These are phyloP conservation scores for Didymella glomerata DNA, from an alignment of 2,329 filamentous ascomycete genomes.

Conservation along the genomic window DNA sequence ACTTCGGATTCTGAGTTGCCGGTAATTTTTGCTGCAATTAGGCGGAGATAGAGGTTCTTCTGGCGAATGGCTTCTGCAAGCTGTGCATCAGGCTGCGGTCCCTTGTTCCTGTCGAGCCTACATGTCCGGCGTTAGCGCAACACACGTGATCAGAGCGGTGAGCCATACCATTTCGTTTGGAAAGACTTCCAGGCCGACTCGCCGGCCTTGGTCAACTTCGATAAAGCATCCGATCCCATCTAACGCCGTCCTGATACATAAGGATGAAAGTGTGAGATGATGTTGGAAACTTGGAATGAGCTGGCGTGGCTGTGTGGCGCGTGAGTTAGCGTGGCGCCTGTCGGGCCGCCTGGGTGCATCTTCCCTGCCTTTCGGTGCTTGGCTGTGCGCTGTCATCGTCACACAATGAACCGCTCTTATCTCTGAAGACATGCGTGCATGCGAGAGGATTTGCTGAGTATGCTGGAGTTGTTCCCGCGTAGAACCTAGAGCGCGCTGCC, in stretches of 20 bases:
- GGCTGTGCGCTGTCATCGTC: background rate
- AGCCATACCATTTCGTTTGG: slow-evolving; percentile 19
- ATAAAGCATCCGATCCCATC: slow-evolving; percentile 25
- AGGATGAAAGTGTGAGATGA: background rate
- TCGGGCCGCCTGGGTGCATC: background rate
- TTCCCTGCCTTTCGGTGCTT: background rate
- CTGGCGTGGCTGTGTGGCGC: slow-evolving; percentile 19
- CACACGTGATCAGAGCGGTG: slow-evolving; percentile 3
- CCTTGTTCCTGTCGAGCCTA: slow-evolving; percentile 18
- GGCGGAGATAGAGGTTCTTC: slow-evolving; percentile 19
- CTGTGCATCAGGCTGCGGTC: slow-evolving; percentile 11
- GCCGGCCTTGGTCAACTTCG: slow-evolving; percentile 24
- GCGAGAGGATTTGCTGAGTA: no score
- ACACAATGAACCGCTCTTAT: background rate
- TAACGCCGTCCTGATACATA: slow-evolving; percentile 16
- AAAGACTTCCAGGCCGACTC: slow-evolving; percentile 23
- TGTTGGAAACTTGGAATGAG: slow-evolving; percentile 20
- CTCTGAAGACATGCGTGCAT: no score
- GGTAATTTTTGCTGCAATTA: slow-evolving; percentile 18
- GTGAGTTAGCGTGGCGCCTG: slow-evolving; percentile 14
- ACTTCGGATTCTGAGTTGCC: slow-evolving; percentile 23
- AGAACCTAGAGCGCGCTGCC: no score
- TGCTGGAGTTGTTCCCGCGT: no score
- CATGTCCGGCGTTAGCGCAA: background rate
- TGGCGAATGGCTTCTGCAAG: slow-evolving; percentile 19